Evolutionary conservation across 441 rosid genomes (phyloP), one percentile per base, ranked within the genome.

Genomic region (Erodium trifolium): DNA sequence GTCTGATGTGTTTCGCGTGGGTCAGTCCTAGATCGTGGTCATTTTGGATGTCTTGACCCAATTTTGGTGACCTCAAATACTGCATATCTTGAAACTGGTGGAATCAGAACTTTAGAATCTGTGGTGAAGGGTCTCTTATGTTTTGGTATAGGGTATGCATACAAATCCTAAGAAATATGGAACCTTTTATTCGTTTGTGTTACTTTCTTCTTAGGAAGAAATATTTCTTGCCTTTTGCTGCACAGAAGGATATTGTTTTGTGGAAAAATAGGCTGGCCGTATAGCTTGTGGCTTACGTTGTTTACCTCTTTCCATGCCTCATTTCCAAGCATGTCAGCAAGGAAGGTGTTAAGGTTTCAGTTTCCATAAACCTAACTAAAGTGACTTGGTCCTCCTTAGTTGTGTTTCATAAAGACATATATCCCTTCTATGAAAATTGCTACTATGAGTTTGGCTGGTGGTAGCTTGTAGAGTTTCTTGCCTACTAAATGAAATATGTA

Each of bases 51-150:
- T 57, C 27, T 23, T 57, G 23, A 18, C 63, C 17, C 31, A 57
- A 16, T 16, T 57, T 7, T 57, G 31, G 63, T 16, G 63, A 17
- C 27, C 17, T 57, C 29, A 57, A 57, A 57, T 57, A 18, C 63
- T 17, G 63, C 27, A 55, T 55, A 57, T 57, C 63, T 18, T 16
- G 31, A 57, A 57, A 8, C 27, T 45, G 3, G 51, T 45, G 51
- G 51, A 45, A 8, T 57, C 29, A 57, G 27, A 57, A 57, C 63
- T 57, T 8, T 57, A 57, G 29, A 57, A 57, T 57, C 13, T 57
- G 13, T 57, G 63, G 31, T 57, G 13, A 57, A 57, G 63, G 63
- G 63, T 18, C 12, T 57, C 63, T 57, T 45, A 45, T 57, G 63
- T 57, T 57, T 57, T 57, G 29, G 19, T 57, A 57, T 9, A 57